Percentiles rank a stretch among this genome's conserved stretches.
Evolutionary conservation across 2,329 filamentous ascomycete species (phyloP).

Genomic region (Fusarium sp.): DNA sequence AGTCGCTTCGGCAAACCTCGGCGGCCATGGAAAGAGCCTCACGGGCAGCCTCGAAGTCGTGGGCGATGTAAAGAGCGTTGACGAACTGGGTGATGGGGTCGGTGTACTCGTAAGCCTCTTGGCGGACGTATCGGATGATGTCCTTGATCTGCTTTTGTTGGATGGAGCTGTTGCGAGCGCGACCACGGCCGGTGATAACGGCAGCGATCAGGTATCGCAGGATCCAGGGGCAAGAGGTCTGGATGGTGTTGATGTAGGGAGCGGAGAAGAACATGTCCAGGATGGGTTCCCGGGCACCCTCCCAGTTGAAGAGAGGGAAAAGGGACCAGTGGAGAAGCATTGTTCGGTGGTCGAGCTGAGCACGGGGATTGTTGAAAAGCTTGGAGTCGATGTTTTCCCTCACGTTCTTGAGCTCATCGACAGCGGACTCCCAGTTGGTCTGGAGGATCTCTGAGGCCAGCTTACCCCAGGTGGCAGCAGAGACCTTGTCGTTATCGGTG

Average conservation of each 20-base stretch:
- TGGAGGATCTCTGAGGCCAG: conserved; percentile 95
- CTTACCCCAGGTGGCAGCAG: conserved; percentile 97
- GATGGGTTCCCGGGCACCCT: conserved; percentile 87
- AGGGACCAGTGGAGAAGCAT: conserved; percentile 99
- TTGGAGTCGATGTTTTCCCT: conserved; percentile 93
- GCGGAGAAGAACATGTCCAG: conserved; percentile 98
- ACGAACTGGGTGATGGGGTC: conserved; percentile 97
- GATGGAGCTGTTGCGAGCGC: conserved; percentile 81
- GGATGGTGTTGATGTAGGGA: conserved; percentile 99
- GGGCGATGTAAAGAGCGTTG: conserved; percentile 91
- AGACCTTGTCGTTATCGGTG: conserved; percentile 98
- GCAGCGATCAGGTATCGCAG: conserved; percentile 93
- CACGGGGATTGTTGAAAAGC: conserved; percentile 95
- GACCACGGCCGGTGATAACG: conserved; percentile 91
- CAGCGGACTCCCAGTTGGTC: conserved; percentile 92
- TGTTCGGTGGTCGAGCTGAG: conserved; percentile 94
- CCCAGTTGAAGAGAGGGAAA: conserved; percentile 99
- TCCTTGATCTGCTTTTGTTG: conserved; percentile 99
- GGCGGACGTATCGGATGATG: conserved; percentile 91
- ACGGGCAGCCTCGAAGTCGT: conserved; percentile 89
- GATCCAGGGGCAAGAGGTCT: conserved; percentile 97
- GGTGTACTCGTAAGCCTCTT: conserved; percentile 97
- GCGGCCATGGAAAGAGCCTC: conserved; percentile 91
- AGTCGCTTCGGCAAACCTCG: conserved; percentile 90
- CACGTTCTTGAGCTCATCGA: conserved; percentile 91